A percentile compares a stretch with the other conserved stretches of the same genome.
Conservation (phyloP, 129 eudicot species). For the Erigeron canadensis region DNA sequence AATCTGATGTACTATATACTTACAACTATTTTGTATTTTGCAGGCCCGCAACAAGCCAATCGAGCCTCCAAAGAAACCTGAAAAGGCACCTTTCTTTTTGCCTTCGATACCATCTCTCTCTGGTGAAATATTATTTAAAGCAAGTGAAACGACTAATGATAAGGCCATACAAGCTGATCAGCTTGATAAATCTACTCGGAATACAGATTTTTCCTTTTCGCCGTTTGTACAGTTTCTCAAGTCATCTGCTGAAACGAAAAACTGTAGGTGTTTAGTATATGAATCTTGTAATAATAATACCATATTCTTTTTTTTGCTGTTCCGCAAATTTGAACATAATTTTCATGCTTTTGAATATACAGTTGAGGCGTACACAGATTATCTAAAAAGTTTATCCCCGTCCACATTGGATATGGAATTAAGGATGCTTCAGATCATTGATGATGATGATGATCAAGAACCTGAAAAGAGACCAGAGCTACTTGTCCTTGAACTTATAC, state of each 20-base stretch:
- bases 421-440: constrained; percentile 92
- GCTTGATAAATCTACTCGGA: constrained; percentile 19
- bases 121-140: constrained; percentile 71
- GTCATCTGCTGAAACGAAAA: constrained; percentile 52
- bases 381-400: constrained; percentile 76
- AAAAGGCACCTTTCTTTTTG: constrained; percentile 90
- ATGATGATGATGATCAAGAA: constrained; percentile 74
- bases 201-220: constrained; percentile 41
- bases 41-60: constrained; percentile 90
- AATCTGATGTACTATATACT: not conserved
- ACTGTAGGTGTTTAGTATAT: constrained; percentile 50
- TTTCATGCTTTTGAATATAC: not conserved
- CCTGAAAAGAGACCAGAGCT: constrained; percentile 60
- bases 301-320: not conserved
- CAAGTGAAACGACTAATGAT: constrained; percentile 42
- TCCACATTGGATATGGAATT: constrained; percentile 91
- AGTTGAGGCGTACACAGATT: constrained; percentile 80
- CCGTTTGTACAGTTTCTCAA: constrained; percentile 68
- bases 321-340: not conserved
- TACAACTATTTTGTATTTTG: constrained; percentile 13
- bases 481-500: constrained; percentile 55
- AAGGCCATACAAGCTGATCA: constrained; percentile 35
- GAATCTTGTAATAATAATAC: not conserved
- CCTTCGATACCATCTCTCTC: constrained; percentile 87
- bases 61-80: constrained; percentile 95